A percentile compares a stretch with the other conserved stretches of the same genome.
Evolutionary conservation across 192 early-diverging fungal species (phyloP).

Genomic region (Backusella parvicylindrica): DNA sequence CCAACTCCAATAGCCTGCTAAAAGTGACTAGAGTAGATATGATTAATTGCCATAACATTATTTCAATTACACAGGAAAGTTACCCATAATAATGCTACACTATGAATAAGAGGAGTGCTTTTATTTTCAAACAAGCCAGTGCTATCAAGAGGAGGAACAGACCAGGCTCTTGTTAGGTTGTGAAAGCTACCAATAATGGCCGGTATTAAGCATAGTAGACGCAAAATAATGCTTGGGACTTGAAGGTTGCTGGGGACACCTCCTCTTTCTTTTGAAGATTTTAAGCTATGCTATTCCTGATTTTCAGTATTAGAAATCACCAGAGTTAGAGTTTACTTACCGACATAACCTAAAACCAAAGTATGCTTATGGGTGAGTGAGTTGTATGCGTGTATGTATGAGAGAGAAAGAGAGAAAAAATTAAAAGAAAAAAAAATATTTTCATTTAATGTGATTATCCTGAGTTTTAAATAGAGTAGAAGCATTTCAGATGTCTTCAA

Average conservation of each 20-base stretch:
- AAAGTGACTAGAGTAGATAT: slow-evolving; percentile 37
- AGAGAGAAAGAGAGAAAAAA: neutral
- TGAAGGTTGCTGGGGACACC: slow-evolving; percentile 34
- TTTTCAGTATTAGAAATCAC: neutral
- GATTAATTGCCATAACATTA: neutral
- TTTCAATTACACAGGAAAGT: neutral
- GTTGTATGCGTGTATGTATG: neutral
- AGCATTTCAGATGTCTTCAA: neutral
- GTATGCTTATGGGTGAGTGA: neutral
- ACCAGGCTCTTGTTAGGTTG: slow-evolving; percentile 23
- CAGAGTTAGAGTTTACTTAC: neutral
- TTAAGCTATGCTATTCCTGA: neutral
- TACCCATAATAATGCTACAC: slow-evolving; percentile 42
- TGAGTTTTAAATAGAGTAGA: neutral
- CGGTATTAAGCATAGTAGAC: slow-evolving; percentile 37
- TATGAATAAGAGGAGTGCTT: slow-evolving; percentile 39
- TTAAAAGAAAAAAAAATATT: neutral
- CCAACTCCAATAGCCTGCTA: slow-evolving; percentile 56
- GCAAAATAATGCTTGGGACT: slow-evolving; percentile 30
- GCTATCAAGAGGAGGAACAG: slow-evolving; percentile 18
- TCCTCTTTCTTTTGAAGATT: slow-evolving; percentile 7
- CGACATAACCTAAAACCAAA: neutral
- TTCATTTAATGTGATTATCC: neutral
- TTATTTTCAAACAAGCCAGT: slow-evolving; percentile 29
- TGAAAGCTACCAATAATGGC: slow-evolving; percentile 27